Percentiles rank a stretch among this genome's conserved stretches.
phyloP scores from a whole-genome alignment of 305 asterid genomes.

The Fraxinus velutina region DNA sequence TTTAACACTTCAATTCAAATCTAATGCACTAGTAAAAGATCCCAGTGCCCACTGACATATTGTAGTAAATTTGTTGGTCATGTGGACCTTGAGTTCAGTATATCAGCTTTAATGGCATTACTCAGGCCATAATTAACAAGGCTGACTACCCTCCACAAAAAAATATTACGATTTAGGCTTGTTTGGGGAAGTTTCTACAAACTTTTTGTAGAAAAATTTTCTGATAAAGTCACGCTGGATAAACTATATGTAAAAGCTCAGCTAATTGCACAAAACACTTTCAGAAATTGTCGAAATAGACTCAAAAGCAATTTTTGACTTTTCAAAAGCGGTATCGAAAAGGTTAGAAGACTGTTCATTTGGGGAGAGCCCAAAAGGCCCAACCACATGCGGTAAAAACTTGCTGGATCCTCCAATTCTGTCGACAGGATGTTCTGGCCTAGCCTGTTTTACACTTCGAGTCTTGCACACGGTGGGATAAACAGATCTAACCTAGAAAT shows the following conservation, averaged over 20 bases:
- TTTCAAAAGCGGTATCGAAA: background rate
- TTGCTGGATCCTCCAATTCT: background rate
- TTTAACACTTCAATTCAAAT: constrained; percentile 22
- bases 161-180: background rate
- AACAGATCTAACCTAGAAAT: background rate
- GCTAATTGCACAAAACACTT: background rate
- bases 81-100: constrained; percentile 38
- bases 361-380: background rate
- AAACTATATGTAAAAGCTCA: background rate
- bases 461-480: background rate
- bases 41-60: constrained; percentile 38
- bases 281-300: no score
- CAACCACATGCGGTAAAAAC: background rate
- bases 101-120: constrained; percentile 30
- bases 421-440: background rate
- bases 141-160: background rate
- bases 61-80: constrained; percentile 18
- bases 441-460: background rate
- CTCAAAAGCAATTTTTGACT: background rate
- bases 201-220: background rate
- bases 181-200: background rate
- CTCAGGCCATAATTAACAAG: background rate
- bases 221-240: background rate
- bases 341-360: background rate
- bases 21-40: constrained; percentile 13